phyloP scores from a whole-genome alignment of 257 asterid species.

The Plantago major region DNA sequence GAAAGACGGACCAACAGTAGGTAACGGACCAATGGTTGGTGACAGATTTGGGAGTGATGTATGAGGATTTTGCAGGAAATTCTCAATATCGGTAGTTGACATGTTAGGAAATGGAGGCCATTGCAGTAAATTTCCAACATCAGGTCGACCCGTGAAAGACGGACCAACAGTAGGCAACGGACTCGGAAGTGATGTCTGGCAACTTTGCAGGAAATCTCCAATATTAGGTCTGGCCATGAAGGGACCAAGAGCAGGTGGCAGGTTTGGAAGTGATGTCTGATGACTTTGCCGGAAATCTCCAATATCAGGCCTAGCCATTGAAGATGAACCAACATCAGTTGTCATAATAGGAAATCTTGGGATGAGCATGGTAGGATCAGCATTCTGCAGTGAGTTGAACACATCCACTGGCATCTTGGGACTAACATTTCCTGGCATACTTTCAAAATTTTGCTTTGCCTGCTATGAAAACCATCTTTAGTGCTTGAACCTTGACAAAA shows the following conservation, averaged over 20 bases:
- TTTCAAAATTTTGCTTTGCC: constrained; percentile 15
- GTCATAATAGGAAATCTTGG: constrained; percentile 13
- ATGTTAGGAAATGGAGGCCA: too few relatives aligned
- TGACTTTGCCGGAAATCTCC: not conserved
- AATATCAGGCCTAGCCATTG: constrained; percentile 2
- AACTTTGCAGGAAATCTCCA: not conserved
- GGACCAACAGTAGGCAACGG: too few relatives aligned
- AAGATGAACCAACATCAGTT: constrained; percentile 1
- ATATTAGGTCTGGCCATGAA: too few relatives aligned
- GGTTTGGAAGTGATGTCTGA: too few relatives aligned
- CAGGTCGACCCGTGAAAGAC: too few relatives aligned
- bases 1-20: too few relatives aligned
- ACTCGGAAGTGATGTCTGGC: not conserved
- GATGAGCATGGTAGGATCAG: not conserved
- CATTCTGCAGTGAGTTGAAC: constrained; percentile 16
- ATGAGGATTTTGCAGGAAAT: constrained; percentile 8
- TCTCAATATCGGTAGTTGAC: too few relatives aligned
- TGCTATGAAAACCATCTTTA: not conserved
- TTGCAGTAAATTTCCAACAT: too few relatives aligned
- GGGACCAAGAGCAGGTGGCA: too few relatives aligned
- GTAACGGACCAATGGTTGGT: too few relatives aligned
- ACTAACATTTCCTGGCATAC: constrained; percentile 5
- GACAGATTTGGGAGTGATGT: too few relatives aligned
- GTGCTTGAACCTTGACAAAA: constrained; percentile 4
- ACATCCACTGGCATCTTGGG: constrained; percentile 4